A percentile compares a stretch with the other conserved stretches of the same genome.
Evolutionary conservation across 208 protist species (phyloP).

Genomic region (Acanthamoeba polyphaga): DNA sequence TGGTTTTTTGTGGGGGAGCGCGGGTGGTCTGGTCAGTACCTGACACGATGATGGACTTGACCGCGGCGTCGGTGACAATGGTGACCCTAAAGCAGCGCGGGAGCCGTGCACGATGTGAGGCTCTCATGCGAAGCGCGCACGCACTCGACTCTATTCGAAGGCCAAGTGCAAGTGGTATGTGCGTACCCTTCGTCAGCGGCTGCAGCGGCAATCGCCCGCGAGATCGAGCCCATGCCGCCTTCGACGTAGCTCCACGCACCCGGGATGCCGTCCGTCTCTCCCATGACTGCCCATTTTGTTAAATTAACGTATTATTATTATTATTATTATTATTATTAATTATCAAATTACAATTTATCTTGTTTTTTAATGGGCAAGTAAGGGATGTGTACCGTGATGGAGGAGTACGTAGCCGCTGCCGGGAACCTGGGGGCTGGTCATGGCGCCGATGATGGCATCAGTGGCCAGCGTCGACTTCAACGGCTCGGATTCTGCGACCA

Average conservation of each 20-base stretch:
- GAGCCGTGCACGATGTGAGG: neutral
- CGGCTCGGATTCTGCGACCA: slow-evolving; percentile 76
- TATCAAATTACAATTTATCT: too few species aligned
- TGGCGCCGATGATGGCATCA: slow-evolving; percentile 87
- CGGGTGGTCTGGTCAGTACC: neutral
- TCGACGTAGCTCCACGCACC: slow-evolving; percentile 81
- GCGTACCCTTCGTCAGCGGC: slow-evolving; percentile 74
- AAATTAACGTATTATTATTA: too few species aligned
- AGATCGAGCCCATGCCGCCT: slow-evolving; percentile 83
- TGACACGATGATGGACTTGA: slow-evolving; percentile 51
- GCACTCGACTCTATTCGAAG: too few species aligned
- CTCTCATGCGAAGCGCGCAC: too few species aligned
- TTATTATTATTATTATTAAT: too few species aligned
- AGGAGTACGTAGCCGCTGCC: slow-evolving; percentile 88
- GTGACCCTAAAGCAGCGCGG: slow-evolving; percentile 14
- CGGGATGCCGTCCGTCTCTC: slow-evolving; percentile 42
- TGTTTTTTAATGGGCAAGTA: too few species aligned
- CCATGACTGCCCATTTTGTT: slow-evolving; percentile 56
- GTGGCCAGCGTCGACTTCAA: slow-evolving; percentile 87
- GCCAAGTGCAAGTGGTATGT: too few species aligned
- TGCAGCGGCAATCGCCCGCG: slow-evolving; percentile 65
- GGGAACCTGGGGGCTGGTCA: slow-evolving; percentile 76
- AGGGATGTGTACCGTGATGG: slow-evolving; percentile 80
- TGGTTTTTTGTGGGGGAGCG: too few species aligned
- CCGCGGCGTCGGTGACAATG: slow-evolving; percentile 54